phyloP scores from a whole-genome alignment of 331 rosid genomes.

The Pyracantha coccinea region DNA sequence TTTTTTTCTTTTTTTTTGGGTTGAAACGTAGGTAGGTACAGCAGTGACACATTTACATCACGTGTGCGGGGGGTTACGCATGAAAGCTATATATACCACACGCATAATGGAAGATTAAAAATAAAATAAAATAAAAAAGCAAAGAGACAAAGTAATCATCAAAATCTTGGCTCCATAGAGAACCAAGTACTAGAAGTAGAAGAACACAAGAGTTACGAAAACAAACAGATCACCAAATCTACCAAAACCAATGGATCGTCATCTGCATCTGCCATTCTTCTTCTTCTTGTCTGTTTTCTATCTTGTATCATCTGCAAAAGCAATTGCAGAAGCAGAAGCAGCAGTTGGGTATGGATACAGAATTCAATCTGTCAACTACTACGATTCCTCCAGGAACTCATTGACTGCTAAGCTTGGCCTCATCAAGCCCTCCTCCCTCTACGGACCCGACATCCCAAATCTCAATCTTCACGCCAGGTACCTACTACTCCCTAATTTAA shows the following conservation, averaged over 20 bases:
- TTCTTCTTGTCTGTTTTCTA: background rate
- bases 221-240: background rate
- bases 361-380: conserved; percentile 17
- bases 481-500: background rate
- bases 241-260: background rate
- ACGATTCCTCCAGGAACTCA: conserved; percentile 8
- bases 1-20: too few species aligned
- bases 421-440: conserved; percentile 38
- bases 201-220: background rate
- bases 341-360: conserved; percentile 52
- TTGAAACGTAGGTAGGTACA: background rate
- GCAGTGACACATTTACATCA: background rate
- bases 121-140: background rate
- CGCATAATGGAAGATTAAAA: background rate
- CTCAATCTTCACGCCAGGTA: conserved; percentile 57
- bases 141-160: background rate
- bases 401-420: conserved; percentile 55
- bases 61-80: background rate
- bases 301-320: background rate
- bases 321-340: background rate
- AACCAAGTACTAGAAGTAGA: background rate
- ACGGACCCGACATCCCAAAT: conserved; percentile 53
- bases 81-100: background rate
- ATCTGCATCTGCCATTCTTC: background rate
- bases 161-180: background rate